phyloP scores from a whole-genome alignment of 257 asterid genomes.

The Galeopsis tetrahit region DNA sequence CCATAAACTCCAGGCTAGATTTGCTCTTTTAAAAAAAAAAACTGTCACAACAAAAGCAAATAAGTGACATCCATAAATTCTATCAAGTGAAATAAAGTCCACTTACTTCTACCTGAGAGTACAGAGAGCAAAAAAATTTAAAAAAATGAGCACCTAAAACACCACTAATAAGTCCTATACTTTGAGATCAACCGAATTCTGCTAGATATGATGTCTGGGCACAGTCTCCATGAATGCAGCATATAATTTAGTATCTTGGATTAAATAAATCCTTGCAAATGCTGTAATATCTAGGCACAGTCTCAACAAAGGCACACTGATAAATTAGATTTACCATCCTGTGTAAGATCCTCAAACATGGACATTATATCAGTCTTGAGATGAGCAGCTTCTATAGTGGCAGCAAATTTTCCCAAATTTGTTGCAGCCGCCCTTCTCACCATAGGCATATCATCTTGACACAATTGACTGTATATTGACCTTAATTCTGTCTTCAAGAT shows the following conservation, averaged over 20 bases:
- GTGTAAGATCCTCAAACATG: constrained; percentile 76
- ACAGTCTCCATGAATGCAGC: constrained; percentile 32
- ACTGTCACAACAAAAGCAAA: too few species aligned
- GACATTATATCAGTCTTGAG: constrained; percentile 58
- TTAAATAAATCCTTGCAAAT: constrained; percentile 12
- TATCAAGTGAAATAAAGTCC: neutral
- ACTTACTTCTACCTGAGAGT: too few species aligned
- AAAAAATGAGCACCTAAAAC: neutral
- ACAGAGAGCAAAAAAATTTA: too few species aligned
- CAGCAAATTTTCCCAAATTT: constrained; percentile 54
- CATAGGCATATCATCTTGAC: constrained; percentile 94
- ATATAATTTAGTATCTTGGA: constrained; percentile 35
- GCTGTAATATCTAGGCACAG: constrained; percentile 8
- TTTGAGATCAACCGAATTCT: neutral
- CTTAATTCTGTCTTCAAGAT: constrained; percentile 78
- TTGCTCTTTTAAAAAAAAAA: neutral
- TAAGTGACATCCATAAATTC: neutral
- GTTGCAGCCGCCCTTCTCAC: constrained; percentile 53
- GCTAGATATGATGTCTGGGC: constrained; percentile 9
- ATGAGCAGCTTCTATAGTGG: constrained; percentile 55
- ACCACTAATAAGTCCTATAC: neutral
- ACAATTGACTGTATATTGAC: constrained; percentile 77
- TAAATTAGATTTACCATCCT: constrained; percentile 60
- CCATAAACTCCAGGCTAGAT: neutral
- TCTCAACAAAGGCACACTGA: constrained; percentile 39